Evolutionary conservation across 2,329 filamentous ascomycete genomes (phyloP), one percentile per base, ranked within the genome.

Genomic region (Pseudocercospora pini-densiflorae): DNA sequence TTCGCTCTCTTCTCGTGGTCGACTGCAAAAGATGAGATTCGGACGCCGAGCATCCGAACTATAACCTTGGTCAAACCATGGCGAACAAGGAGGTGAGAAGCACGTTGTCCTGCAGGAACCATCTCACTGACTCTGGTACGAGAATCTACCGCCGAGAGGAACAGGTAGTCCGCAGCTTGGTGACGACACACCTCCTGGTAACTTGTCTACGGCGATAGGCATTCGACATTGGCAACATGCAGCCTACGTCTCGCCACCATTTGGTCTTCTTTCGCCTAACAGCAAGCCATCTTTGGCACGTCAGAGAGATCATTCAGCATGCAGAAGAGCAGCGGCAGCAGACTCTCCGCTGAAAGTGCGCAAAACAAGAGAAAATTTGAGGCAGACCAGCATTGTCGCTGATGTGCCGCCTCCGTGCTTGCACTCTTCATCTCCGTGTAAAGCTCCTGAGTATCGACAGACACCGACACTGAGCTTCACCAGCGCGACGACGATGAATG

Each of bases 321-420:
- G 76, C 65, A 67, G 71, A 21, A 64, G 59, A 49, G 65, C 40
- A n/a, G 40, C 40, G 40, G 40, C 40, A 19, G 40, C 70, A 27
- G 70, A 72, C 23, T 76, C 74, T n/a, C 76, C 76, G 29, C 64
- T 78, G 19, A 74, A 73, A 33, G 75, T 78, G 14, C 75, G 74
- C 29, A 78, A 78, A 63, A 78, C 76, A 19, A 69, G 77, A n/a
- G 76, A 78, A 66, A 76, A 77, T 59, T 70, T 77, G 27, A 74
- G 69, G 53, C 64, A 73, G 9, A 45, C 64, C 40, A 63, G 53
- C 54, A 62, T 68, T 10, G 73, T 68, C 61, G 61, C 69, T 9
- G 72, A 74, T 47, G 67, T 76, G 27, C 71, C 72, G 49, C 73
- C 73, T 24, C 73, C 74, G 14, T 72, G 70, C 55, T 47, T 69